Evolutionary conservation across 345 rosid genomes (phyloP).

Genomic region (Sonneratia alba): DNA sequence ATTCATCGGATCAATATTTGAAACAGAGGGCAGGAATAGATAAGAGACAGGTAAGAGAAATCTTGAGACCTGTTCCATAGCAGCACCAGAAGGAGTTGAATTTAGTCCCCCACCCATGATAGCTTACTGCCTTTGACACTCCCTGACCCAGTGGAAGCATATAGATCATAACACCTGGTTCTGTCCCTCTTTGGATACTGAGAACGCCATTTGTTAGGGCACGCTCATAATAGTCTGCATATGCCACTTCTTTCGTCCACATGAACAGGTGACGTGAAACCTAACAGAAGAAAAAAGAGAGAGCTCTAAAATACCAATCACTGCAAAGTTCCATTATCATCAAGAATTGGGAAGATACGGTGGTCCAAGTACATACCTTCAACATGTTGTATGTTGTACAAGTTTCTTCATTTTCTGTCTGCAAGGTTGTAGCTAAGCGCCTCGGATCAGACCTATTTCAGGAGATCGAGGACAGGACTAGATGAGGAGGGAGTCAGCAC

Average conservation of each 20-base stretch:
- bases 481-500: not conserved
- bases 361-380: conserved; percentile 35
- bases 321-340: not conserved
- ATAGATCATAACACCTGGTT: conserved; percentile 92
- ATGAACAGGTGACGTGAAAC: conserved; percentile 80
- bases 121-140: conserved; percentile 61
- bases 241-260: conserved; percentile 85
- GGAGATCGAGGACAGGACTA: not conserved
- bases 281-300: conserved; percentile 19
- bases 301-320: not conserved
- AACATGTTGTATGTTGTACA: conserved; percentile 96
- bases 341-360: not conserved
- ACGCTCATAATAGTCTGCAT: conserved; percentile 92
- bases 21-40: not conserved
- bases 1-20: not conserved
- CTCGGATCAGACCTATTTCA: conserved; percentile 59
- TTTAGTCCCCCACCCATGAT: conserved; percentile 82
- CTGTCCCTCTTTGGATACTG: conserved; percentile 78
- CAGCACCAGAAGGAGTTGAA: conserved; percentile 88
- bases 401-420: conserved; percentile 74
- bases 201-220: conserved; percentile 87
- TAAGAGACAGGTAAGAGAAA: not conserved
- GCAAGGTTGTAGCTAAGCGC: conserved; percentile 55
- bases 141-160: conserved; percentile 82
- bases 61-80: conserved; percentile 71